These are phyloP conservation scores for Arabis hirsuta DNA, from an alignment of 345 rosid genomes.

Conservation along the genomic window DNA sequence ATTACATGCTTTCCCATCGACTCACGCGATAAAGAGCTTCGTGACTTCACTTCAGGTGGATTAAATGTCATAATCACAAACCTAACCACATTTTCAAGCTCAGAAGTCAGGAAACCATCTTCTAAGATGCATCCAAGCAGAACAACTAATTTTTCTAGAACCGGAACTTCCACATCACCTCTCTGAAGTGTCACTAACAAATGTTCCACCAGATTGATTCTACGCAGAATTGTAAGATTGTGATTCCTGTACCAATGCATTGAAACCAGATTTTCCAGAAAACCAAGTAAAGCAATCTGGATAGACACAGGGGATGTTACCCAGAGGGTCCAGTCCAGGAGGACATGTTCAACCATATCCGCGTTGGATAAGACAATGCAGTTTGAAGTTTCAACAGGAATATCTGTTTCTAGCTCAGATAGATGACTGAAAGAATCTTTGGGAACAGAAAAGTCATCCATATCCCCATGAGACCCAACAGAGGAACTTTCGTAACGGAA, in stretches of 20 bases:
- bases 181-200: constrained; percentile 94
- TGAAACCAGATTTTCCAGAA: constrained; percentile 97
- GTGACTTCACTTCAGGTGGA: constrained; percentile 86
- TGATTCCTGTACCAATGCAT: constrained; percentile 99
- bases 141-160: constrained; percentile 94
- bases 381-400: constrained; percentile 86
- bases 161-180: constrained; percentile 98
- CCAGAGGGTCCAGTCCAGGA: constrained; percentile 99
- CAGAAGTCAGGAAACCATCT: constrained; percentile 95
- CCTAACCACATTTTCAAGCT: constrained; percentile 93
- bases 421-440: constrained; percentile 92
- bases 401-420: constrained; percentile 92
- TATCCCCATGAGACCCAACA: constrained; percentile 89
- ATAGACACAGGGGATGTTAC: constrained; percentile 88
- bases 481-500: constrained; percentile 86
- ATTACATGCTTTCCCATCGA: constrained; percentile 98
- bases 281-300: constrained; percentile 91
- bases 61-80: constrained; percentile 98
- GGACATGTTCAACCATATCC: constrained; percentile 99
- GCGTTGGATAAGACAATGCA: constrained; percentile 96
- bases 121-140: constrained; percentile 97
- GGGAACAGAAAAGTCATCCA: constrained; percentile 91
- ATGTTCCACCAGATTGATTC: constrained; percentile 96
- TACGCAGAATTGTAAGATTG: constrained; percentile 92
- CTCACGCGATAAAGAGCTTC: constrained; percentile 73